Conservation (phyloP, 768 basidiomycete genomes). For the Rhodotorula toruloides region DNA sequence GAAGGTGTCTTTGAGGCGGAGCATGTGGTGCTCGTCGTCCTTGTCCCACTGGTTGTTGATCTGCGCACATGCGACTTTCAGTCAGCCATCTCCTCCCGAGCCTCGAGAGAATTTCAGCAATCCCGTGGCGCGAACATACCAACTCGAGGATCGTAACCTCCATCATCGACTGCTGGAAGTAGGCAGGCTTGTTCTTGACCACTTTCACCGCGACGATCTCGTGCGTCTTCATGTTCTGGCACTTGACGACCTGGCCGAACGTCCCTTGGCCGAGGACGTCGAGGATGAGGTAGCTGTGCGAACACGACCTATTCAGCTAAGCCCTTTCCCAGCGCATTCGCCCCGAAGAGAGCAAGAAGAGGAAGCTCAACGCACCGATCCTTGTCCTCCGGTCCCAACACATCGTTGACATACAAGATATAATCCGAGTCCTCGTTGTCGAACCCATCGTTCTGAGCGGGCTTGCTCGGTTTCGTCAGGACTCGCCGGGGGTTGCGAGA, state of each 20-base stretch:
- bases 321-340: neutral
- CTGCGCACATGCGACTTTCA: slow-evolving; percentile 50
- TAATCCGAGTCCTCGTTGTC: slow-evolving; percentile 99
- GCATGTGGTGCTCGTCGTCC: slow-evolving; percentile 90
- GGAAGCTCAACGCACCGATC: slow-evolving; percentile 66
- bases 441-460: slow-evolving; percentile 88
- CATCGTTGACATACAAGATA: slow-evolving; percentile 98
- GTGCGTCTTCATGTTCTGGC: slow-evolving; percentile 98
- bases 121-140: too few species aligned
- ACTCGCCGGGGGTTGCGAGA: slow-evolving; percentile 92
- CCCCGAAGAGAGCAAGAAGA: slow-evolving; percentile 12
- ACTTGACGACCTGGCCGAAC: slow-evolving; percentile 98
- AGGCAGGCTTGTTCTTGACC: slow-evolving; percentile 99
- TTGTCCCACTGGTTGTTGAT: slow-evolving; percentile 92
- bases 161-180: slow-evolving; percentile 99
- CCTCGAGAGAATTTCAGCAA: neutral
- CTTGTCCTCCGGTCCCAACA: slow-evolving; percentile 86
- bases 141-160: slow-evolving; percentile 96
- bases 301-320: too few species aligned
- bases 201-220: slow-evolving; percentile 99
- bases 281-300: slow-evolving; percentile 79
- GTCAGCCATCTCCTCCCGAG: neutral
- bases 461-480: slow-evolving; percentile 94
- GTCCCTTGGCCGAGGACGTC: slow-evolving; percentile 98
- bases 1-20: slow-evolving; percentile 90